These are phyloP conservation scores for Aspergillus hiratsukae DNA, from an alignment of 2,329 filamentous ascomycete species.

Conservation along the genomic window DNA sequence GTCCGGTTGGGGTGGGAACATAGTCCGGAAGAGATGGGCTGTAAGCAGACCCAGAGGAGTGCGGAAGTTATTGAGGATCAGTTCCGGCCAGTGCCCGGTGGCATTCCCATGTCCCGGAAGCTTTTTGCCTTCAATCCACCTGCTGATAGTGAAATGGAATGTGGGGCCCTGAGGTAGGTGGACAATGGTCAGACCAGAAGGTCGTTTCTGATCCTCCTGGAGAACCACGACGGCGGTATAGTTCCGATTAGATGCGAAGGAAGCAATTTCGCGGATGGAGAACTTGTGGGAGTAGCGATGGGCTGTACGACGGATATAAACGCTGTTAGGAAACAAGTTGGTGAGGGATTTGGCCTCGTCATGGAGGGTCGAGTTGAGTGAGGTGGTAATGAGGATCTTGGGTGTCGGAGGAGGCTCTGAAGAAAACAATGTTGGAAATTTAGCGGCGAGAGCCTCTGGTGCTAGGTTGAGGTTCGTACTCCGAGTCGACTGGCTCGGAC, in stretches of 20 bases:
- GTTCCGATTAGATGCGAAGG: slow-evolving; percentile 74
- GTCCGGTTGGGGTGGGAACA: slow-evolving; percentile 79
- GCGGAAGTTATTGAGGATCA: slow-evolving; percentile 90
- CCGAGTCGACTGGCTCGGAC: slow-evolving; percentile 51
- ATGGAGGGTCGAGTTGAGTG: slow-evolving; percentile 83
- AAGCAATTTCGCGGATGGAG: slow-evolving; percentile 82
- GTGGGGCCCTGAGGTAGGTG: slow-evolving; percentile 82
- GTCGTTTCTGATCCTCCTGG: slow-evolving; percentile 83
- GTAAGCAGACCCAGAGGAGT: slow-evolving; percentile 86
- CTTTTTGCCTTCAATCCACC: slow-evolving; percentile 84
- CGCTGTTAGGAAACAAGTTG: slow-evolving; percentile 72
- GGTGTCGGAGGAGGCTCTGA: slow-evolving; percentile 54
- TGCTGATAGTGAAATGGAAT: slow-evolving; percentile 86
- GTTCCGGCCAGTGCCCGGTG: slow-evolving; percentile 84
- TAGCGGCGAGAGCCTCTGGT: slow-evolving; percentile 56
- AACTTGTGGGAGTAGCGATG: slow-evolving; percentile 88
- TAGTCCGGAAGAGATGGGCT: slow-evolving; percentile 73
- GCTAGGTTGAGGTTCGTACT: slow-evolving; percentile 58
- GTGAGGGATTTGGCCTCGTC: slow-evolving; percentile 73
- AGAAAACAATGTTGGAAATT: slow-evolving; percentile 58
- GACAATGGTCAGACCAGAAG: slow-evolving; percentile 75
- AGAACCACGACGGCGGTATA: slow-evolving; percentile 82
- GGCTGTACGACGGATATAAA: slow-evolving; percentile 78
- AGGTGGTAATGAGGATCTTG: slow-evolving; percentile 89
- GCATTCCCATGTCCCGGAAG: slow-evolving; percentile 86